A percentile compares a stretch with the other conserved stretches of the same genome.
Evolutionary conservation across 495 filamentous ascomycete genomes (phyloP).

Genomic region (Aspergillus avenaceus): DNA sequence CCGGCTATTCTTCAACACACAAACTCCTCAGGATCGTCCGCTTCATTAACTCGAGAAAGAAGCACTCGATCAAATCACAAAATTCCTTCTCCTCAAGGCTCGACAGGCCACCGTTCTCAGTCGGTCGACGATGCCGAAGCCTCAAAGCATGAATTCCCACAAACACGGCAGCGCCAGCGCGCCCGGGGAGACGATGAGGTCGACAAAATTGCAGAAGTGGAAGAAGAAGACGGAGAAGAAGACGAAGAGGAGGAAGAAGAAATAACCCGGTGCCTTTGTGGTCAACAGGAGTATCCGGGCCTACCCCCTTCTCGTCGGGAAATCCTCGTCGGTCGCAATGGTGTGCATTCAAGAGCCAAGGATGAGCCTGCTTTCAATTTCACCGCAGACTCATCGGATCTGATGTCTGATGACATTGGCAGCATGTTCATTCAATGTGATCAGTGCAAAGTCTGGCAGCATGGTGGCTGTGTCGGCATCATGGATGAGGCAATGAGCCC

Average conservation of each 20-base stretch:
- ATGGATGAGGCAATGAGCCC: slow-evolving; percentile 88
- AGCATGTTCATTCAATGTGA: slow-evolving; percentile 99
- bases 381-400: slow-evolving; percentile 34
- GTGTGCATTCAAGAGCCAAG: slow-evolving; percentile 46
- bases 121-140: slow-evolving; percentile 67
- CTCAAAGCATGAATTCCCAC: slow-evolving; percentile 57
- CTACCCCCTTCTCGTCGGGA: slow-evolving; percentile 65
- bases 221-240: slow-evolving; percentile 59
- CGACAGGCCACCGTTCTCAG: slow-evolving; percentile 71
- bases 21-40: slow-evolving; percentile 73
- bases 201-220: slow-evolving; percentile 37
- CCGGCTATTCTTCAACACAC: slow-evolving; percentile 61
- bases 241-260: slow-evolving; percentile 79
- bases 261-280: slow-evolving; percentile 91
- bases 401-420: slow-evolving; percentile 75
- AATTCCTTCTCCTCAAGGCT: slow-evolving; percentile 66
- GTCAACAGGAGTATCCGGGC: slow-evolving; percentile 90
- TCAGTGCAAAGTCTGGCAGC: slow-evolving; percentile 96
- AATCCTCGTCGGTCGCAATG: slow-evolving; percentile 46
- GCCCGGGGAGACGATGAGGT: slow-evolving; percentile 59
- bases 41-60: slow-evolving; percentile 64
- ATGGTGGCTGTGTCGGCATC: slow-evolving; percentile 96
- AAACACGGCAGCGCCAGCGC: slow-evolving; percentile 70
- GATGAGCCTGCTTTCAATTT: slow-evolving; percentile 49
- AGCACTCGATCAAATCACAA: slow-evolving; percentile 69